Evolutionary conservation across 2,329 filamentous ascomycete genomes (phyloP), one percentile per base, ranked within the genome.

Genomic region (Cercospora nicotianae): DNA sequence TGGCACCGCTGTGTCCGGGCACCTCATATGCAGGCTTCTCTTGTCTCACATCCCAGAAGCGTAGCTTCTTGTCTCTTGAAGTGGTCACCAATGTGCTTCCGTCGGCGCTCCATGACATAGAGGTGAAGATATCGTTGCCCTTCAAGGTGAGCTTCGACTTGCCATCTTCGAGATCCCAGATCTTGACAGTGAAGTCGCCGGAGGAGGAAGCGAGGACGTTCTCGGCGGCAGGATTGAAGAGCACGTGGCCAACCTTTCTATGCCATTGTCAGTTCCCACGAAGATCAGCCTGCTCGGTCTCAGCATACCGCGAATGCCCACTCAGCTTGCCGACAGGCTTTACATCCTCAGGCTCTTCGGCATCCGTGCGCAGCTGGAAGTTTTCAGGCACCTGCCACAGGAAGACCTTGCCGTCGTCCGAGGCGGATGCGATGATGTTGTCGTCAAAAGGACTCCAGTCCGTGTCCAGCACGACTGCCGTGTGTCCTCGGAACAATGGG

Each of bases 361-460:
- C 85, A 77, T 98, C 94, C 48, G 89, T 91, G 78, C 93, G 87
- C 68, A 98, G 85, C 3, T 91, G 90, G 79, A 98, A 98, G 80
- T 87, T 87, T 74, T 96, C 85, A 9, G 95, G 95, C 48, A 99
- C 94, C 83, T 94, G 87, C 94, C 95, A 99, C 77, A 99, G 86
- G 79, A 96, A 96, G 75, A 98, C 87, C 86, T 97, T 98, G 80
- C 91, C 94, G 81, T 99, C 95, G 78, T 99, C 95, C 63, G 94
- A 97, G 67, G 91, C 94, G 60, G 95, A 99, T 18, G 94, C 93
- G 77, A 99, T 89, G 75, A 99, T 82, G 69, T 88, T 90, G 80
- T 99, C 94, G 83, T 99, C 93, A 84, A 98, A 98, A 23, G 95
- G 95, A 80, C 93, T 94, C 94, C 94, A 99, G 84, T 99, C 95